These are phyloP conservation scores for Ophiostoma angusticollis DNA, from an alignment of 2,329 filamentous ascomycete genomes.

Conservation along the genomic window DNA sequence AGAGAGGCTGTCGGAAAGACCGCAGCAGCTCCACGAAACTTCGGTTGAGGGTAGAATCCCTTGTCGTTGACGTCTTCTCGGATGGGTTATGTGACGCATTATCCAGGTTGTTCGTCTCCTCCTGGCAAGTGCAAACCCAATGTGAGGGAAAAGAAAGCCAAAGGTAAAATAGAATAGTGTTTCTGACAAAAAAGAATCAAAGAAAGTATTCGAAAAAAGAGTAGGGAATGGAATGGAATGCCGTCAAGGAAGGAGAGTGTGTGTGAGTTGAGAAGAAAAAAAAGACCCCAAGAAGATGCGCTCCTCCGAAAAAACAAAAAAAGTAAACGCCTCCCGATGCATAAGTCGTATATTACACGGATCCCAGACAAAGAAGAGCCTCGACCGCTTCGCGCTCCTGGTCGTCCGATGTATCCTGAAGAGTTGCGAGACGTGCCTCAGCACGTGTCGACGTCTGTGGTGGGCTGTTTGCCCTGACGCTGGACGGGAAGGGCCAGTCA, in stretches of 20 bases:
- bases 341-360: conserved; percentile 46
- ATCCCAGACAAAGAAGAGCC: conserved; percentile 68
- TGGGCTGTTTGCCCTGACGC: conserved; percentile 31
- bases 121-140: too few relatives aligned
- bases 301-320: background rate
- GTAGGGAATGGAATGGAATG: too few relatives aligned
- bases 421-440: conserved; percentile 32
- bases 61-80: too few relatives aligned
- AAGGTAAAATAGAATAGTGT: too few relatives aligned
- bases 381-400: conserved; percentile 75
- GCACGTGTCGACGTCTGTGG: conserved; percentile 28
- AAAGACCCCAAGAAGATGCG: conserved; percentile 4
- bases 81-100: too few relatives aligned
- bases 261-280: background rate
- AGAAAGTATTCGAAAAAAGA: too few relatives aligned
- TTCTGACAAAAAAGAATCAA: too few relatives aligned
- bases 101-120: too few relatives aligned
- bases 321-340: conserved; percentile 41
- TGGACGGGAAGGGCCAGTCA: conserved; percentile 35
- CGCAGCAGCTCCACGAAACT: too few relatives aligned
- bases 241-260: background rate
- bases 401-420: conserved; percentile 46
- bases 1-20: too few relatives aligned
- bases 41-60: too few relatives aligned
- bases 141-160: too few relatives aligned